Conservation (phyloP, 108 stramenopile species). For the Nitzschia sp. region DNA sequence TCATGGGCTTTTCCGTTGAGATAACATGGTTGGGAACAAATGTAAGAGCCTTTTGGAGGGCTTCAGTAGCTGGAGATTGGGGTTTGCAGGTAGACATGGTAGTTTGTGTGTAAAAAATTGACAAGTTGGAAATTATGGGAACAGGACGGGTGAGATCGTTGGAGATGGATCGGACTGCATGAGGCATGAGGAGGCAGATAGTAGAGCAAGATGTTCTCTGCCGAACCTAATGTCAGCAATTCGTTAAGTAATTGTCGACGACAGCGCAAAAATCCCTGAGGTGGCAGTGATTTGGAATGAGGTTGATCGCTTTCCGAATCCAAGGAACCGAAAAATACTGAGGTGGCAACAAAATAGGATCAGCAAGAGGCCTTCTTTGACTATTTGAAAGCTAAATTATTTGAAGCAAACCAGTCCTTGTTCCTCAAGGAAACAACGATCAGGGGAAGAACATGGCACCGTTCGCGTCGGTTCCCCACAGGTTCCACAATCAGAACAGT, state of each 20-base stretch:
- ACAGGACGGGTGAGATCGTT: too few relatives aligned
- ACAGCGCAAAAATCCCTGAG: background rate
- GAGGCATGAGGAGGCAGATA: too few relatives aligned
- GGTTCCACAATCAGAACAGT: too few relatives aligned
- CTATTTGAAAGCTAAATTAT: background rate
- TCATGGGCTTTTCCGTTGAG: background rate
- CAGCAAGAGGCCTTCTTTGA: background rate
- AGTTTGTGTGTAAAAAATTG: background rate
- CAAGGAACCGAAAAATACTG: background rate
- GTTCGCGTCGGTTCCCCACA: too few relatives aligned
- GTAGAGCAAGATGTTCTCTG: too few relatives aligned
- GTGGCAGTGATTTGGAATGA: background rate
- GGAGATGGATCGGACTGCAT: too few relatives aligned
- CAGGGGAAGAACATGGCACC: too few relatives aligned
- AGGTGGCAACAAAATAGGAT: background rate
- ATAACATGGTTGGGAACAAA: background rate
- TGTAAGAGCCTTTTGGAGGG: conserved; percentile 5
- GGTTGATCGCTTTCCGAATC: background rate
- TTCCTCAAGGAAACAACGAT: too few relatives aligned
- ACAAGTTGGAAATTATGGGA: background rate
- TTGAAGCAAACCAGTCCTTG: too few relatives aligned
- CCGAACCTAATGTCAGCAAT: too few relatives aligned
- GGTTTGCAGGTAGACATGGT: conserved; percentile 1
- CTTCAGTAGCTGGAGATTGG: conserved; percentile 6
- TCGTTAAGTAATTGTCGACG: background rate